Percentiles rank a stretch among this genome's conserved stretches.
Conservation (phyloP, 768 basidiomycete genomes). For the Trametes cinnabarina region DNA sequence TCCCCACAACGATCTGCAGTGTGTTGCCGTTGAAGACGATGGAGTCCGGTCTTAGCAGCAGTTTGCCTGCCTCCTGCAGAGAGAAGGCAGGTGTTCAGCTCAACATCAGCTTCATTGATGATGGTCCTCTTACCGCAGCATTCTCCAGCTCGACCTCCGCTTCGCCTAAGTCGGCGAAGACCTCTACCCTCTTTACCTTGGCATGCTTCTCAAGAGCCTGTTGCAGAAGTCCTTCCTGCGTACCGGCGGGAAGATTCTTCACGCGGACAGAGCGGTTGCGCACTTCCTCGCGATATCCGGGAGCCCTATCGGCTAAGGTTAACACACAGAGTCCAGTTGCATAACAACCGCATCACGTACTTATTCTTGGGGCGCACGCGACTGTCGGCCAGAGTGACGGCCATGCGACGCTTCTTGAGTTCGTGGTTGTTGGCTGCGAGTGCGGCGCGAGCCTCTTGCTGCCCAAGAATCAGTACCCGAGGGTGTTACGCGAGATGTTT, state of each 20-base stretch:
- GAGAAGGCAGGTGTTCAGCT: neutral
- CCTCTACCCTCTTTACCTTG: slow-evolving; percentile 67
- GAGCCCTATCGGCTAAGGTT: slow-evolving; percentile 1
- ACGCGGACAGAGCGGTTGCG: slow-evolving; percentile 75
- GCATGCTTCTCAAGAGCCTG: slow-evolving; percentile 82
- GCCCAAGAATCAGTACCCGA: neutral
- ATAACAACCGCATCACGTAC: slow-evolving; percentile 14
- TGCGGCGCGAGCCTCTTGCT: slow-evolving; percentile 71
- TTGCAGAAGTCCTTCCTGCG: slow-evolving; percentile 90
- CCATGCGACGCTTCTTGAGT: slow-evolving; percentile 85
- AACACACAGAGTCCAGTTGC: neutral
- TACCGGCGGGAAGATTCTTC: slow-evolving; percentile 65
- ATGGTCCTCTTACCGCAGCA: slow-evolving; percentile 49
- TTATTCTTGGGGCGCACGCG: slow-evolving; percentile 37
- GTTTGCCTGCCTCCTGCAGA: slow-evolving; percentile 75
- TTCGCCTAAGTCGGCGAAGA: slow-evolving; percentile 60
- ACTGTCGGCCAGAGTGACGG: slow-evolving; percentile 81
- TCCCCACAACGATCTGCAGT: slow-evolving; percentile 60
- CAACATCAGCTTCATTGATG: neutral
- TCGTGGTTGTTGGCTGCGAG: slow-evolving; percentile 83
- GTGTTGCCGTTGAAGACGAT: slow-evolving; percentile 64
- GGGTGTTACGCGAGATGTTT: neutral
- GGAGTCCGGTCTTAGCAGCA: slow-evolving; percentile 70
- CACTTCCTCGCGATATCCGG: slow-evolving; percentile 46
- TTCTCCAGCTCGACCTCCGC: slow-evolving; percentile 66